Conservation (phyloP, 805 yeast species). For the Monosporozyma aquatica region DNA sequence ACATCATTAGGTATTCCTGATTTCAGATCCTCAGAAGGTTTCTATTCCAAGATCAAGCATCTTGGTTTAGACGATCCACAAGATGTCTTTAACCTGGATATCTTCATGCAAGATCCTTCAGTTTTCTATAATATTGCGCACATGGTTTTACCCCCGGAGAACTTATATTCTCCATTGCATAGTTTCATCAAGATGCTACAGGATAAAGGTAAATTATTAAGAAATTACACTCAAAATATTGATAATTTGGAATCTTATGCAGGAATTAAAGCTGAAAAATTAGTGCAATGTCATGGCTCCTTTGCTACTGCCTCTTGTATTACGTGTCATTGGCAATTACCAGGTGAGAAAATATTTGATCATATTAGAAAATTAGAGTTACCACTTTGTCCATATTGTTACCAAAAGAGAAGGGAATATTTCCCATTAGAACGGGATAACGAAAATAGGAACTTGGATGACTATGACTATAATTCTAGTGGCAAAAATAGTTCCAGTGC, state of each 20-base stretch:
- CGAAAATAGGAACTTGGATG: conserved; percentile 3
- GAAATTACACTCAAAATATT: conserved; percentile 87
- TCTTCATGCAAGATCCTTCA: conserved; percentile 67
- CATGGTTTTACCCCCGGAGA: conserved; percentile 69
- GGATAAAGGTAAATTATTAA: conserved; percentile 64
- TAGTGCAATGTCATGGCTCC: conserved; percentile 89
- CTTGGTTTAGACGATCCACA: conserved; percentile 80
- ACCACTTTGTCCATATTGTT: conserved; percentile 67
- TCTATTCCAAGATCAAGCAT: conserved; percentile 58
- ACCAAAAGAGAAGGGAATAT: conserved; percentile 33
- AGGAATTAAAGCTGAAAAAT: conserved; percentile 55
- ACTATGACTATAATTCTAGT: conserved; percentile 7
- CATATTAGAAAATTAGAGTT: conserved; percentile 50
- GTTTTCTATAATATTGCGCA: conserved; percentile 83
- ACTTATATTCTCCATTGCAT: conserved; percentile 66
- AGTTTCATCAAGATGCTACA: conserved; percentile 65
- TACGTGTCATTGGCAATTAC: conserved; percentile 57
- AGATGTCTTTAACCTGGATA: conserved; percentile 68
- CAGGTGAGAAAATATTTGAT: conserved; percentile 56
- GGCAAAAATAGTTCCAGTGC: neutral
- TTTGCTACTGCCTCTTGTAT: conserved; percentile 82
- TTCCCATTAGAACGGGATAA: conserved; percentile 17
- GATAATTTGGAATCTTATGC: conserved; percentile 80
- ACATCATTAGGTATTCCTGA: conserved; percentile 88
- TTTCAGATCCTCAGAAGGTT: conserved; percentile 81